Conservation (phyloP, 2,329 filamentous ascomycete species). For the Phaeoacremonium minimum region DNA sequence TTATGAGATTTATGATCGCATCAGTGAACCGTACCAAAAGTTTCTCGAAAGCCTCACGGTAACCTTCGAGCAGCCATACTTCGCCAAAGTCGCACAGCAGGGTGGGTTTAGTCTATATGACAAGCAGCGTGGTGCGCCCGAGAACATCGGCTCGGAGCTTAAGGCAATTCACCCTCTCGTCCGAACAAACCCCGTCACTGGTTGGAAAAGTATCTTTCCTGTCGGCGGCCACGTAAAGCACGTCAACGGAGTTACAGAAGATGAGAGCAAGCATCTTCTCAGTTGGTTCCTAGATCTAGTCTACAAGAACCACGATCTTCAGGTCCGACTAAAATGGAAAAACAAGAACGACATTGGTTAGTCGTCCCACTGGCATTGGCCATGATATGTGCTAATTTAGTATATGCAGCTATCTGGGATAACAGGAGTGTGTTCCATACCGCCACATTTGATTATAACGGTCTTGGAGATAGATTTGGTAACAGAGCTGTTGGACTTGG, state of each 20-base stretch:
- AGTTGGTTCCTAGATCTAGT: slow-evolving; percentile 35
- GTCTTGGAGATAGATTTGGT: slow-evolving; percentile 43
- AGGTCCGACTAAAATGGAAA: slow-evolving; percentile 41
- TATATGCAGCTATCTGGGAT: slow-evolving; percentile 60
- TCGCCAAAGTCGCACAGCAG: slow-evolving; percentile 31
- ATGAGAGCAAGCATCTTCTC: slow-evolving; percentile 36
- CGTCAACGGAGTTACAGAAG: slow-evolving; percentile 36
- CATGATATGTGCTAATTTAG: neutral
- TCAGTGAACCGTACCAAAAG: slow-evolving; percentile 39
- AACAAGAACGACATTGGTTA: slow-evolving; percentile 35
- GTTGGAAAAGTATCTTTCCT: slow-evolving; percentile 52
- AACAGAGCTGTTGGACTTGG: slow-evolving; percentile 51
- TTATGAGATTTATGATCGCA: slow-evolving; percentile 43
- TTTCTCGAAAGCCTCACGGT: slow-evolving; percentile 41
- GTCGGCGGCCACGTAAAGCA: slow-evolving; percentile 35
- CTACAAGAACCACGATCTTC: slow-evolving; percentile 43
- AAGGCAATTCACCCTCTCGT: slow-evolving; percentile 50
- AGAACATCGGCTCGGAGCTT: slow-evolving; percentile 48
- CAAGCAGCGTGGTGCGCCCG: slow-evolving; percentile 43
- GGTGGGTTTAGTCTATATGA: slow-evolving; percentile 37
- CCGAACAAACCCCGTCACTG: slow-evolving; percentile 59
- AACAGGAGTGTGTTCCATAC: slow-evolving; percentile 55
- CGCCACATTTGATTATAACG: slow-evolving; percentile 54
- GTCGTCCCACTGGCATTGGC: slow-evolving; percentile 3
- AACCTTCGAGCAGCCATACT: slow-evolving; percentile 36